Evolutionary conservation across 2,329 filamentous ascomycete species (phyloP).

Genomic region (Arthrobotrys conoides): DNA sequence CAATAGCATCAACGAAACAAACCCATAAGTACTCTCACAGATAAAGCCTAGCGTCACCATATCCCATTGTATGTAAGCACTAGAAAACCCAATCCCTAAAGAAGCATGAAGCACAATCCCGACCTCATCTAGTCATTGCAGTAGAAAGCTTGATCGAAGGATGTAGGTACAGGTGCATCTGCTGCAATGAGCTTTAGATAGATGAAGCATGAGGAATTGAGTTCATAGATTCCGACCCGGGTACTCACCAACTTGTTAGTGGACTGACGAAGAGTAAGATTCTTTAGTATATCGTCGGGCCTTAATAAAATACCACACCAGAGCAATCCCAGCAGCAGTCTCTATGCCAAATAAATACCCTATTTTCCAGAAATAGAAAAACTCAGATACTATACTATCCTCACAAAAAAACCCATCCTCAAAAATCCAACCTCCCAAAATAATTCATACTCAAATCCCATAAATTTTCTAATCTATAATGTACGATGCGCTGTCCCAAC

Average conservation of each 20-base stretch:
- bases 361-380: constrained; percentile 18
- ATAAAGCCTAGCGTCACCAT: neutral
- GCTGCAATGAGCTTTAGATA: neutral
- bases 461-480: neutral
- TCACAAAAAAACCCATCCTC: neutral
- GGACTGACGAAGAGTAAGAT: neutral
- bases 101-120: constrained; percentile 6
- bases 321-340: neutral
- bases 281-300: neutral
- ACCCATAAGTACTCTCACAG: too few species aligned
- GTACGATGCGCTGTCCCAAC: constrained; percentile 2
- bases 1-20: neutral
- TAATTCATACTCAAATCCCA: neutral
- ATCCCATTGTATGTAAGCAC: neutral
- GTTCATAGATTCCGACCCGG: neutral
- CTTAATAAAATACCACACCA: neutral
- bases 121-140: neutral
- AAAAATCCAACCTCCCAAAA: too few species aligned
- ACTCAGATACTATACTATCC: neutral
- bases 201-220: neutral
- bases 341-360: too few species aligned
- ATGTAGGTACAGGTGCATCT: constrained; percentile 17
- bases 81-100: neutral
- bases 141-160: neutral
- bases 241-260: neutral